Evolutionary conservation across 768 basidiomycete genomes (phyloP).

Genomic region (Xerocomus spinulosus): DNA sequence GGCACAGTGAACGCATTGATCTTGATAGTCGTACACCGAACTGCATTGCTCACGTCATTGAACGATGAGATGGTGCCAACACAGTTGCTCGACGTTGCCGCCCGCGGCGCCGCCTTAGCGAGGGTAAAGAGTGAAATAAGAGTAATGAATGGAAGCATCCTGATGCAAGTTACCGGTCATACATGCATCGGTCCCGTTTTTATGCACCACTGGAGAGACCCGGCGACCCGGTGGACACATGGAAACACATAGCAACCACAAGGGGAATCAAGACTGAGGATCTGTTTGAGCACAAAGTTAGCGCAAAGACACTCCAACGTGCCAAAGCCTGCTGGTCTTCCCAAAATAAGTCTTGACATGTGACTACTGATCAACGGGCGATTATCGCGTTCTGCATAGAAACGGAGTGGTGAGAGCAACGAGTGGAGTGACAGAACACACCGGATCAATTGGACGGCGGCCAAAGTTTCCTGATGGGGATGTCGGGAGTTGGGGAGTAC

Average conservation of each 20-base stretch:
- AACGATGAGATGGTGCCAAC: conserved; percentile 54
- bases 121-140: conserved; percentile 19
- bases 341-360: background rate
- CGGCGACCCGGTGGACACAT: background rate
- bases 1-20: conserved; percentile 56
- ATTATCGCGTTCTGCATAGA: background rate
- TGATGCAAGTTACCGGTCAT: background rate
- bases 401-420: background rate
- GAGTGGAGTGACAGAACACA: background rate
- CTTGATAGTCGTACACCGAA: conserved; percentile 53
- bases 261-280: background rate
- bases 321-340: background rate
- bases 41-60: conserved; percentile 46
- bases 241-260: background rate
- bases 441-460: background rate
- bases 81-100: conserved; percentile 25
- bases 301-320: background rate
- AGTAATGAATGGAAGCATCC: conserved; percentile 8
- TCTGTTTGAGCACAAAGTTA: background rate
- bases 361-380: background rate
- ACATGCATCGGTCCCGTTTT: background rate
- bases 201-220: background rate
- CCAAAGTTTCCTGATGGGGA: background rate
- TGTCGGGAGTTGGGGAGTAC: too few relatives aligned
- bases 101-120: conserved; percentile 12